Base-by-base conservation (phyloP, 2,329 filamentous ascomycete species). In the Davidsoniella australis region DNA sequence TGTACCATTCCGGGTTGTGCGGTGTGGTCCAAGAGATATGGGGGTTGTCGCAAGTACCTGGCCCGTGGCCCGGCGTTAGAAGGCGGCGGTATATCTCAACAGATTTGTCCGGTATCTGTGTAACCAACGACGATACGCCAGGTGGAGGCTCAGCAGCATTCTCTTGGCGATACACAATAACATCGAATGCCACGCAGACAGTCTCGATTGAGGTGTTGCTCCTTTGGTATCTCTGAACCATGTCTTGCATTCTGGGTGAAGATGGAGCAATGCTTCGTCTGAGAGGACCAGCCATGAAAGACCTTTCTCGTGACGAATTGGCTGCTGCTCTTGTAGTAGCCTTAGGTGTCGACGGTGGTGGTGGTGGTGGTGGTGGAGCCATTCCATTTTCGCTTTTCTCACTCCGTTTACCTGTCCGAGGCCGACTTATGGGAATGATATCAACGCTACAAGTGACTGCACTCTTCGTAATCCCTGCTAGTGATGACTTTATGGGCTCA, bases 141-240 rank as follows among this genome's bases (percentile, higher is more conserved):
- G 41, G 33, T 2, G 47, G 47, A 12, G 47, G 41, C 4, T 14
- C 16, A 14, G 41, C 41, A 2, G 47, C 24, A 3, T 23, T 10
- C 17, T 49, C 47, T 33, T 49, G 47, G 9, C 47, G 47, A 20
- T 49, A 49, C 17, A 49, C 24, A 3, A 49, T 24, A 9, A 49
- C 40, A 29, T 49, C 47, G 23, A 49, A 49, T 23, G 33, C 29
- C 12, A 33, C 8, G 12, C 29, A 12, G 12, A 33, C 8, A 20
- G 40, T 9, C 16, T 26, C 39, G 29, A 44, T 23, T 3, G 36
- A 14, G 2, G 29, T 2, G 20, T 7, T 36, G 33, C 4, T n/a
- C 23, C 7, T 16, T 26, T 26, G 17, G n/a, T 5, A 12, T 20
- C 3, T 16, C 2, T 24, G 41, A 5, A 26, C 29, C 18, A 37